Percentiles rank a stretch among this genome's conserved stretches.
Evolutionary conservation across 306 rosid species (phyloP).

Genomic region (Cucurbita maxima): DNA sequence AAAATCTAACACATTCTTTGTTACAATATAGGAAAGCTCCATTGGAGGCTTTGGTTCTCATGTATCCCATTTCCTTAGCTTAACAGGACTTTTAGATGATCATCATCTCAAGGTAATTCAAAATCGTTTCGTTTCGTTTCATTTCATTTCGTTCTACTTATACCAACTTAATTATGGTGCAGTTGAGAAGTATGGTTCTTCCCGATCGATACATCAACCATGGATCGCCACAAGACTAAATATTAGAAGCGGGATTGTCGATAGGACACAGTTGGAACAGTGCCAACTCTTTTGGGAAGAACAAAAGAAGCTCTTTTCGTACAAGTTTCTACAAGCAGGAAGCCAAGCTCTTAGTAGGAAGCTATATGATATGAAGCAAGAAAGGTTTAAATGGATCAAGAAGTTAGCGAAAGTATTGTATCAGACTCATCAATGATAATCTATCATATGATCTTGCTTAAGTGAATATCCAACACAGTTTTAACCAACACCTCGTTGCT

Average conservation of each 20-base stretch:
- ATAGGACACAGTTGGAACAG: constrained; percentile 57
- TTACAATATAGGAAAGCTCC: constrained; percentile 75
- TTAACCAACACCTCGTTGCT: no score
- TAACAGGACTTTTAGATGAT: constrained; percentile 69
- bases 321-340: background rate
- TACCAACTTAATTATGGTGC: background rate
- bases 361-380: background rate
- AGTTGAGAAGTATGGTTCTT: constrained; percentile 83
- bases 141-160: no score
- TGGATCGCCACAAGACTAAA: constrained; percentile 61
- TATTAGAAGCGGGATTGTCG: constrained; percentile 63
- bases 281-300: constrained; percentile 50
- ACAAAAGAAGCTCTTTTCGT: constrained; percentile 51
- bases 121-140: no score
- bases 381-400: background rate
- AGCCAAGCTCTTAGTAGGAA: background rate
- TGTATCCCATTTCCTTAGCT: constrained; percentile 60
- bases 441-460: background rate
- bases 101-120: constrained; percentile 42
- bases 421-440: background rate
- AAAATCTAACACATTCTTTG: background rate
- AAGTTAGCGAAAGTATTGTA: background rate
- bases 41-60: constrained; percentile 96
- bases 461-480: background rate
- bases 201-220: constrained; percentile 90